Conservation (phyloP, 2,329 filamentous ascomycete genomes). For the Blastomyces parvus region DNA sequence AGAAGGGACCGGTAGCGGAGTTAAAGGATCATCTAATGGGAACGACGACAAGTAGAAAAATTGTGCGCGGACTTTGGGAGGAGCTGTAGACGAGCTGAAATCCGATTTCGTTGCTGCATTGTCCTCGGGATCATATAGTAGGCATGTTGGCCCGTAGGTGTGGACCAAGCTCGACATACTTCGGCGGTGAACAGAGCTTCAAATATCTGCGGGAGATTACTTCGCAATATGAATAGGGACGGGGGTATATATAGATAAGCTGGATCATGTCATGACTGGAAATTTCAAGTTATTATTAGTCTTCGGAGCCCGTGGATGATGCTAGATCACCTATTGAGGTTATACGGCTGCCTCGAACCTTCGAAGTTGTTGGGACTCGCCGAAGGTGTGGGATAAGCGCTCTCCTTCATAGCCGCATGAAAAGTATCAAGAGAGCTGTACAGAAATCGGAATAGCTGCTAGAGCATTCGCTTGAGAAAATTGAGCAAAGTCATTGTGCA, state of each 20-base stretch:
- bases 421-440: neutral
- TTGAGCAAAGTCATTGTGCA: neutral
- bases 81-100: slow-evolving; percentile 34
- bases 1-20: slow-evolving; percentile 49
- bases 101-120: slow-evolving; percentile 21
- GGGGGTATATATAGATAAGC: neutral
- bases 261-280: slow-evolving; percentile 2
- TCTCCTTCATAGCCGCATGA: neutral
- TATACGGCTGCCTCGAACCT: neutral
- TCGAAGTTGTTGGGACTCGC: neutral
- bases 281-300: neutral
- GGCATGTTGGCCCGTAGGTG: slow-evolving; percentile 53
- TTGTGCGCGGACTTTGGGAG: slow-evolving; percentile 53
- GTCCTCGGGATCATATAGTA: slow-evolving; percentile 29
- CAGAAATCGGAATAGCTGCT: neutral
- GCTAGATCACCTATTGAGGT: neutral
- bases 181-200: too few species aligned
- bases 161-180: slow-evolving; percentile 41
- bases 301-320: neutral
- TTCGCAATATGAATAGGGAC: neutral
- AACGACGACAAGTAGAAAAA: slow-evolving; percentile 80
- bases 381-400: neutral
- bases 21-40: slow-evolving; percentile 82
- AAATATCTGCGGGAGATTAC: neutral
- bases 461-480: neutral